Percentiles rank a stretch among this genome's conserved stretches.
phyloP scores from a whole-genome alignment of 768 basidiomycete genomes.

The Boletus subparvulus region DNA sequence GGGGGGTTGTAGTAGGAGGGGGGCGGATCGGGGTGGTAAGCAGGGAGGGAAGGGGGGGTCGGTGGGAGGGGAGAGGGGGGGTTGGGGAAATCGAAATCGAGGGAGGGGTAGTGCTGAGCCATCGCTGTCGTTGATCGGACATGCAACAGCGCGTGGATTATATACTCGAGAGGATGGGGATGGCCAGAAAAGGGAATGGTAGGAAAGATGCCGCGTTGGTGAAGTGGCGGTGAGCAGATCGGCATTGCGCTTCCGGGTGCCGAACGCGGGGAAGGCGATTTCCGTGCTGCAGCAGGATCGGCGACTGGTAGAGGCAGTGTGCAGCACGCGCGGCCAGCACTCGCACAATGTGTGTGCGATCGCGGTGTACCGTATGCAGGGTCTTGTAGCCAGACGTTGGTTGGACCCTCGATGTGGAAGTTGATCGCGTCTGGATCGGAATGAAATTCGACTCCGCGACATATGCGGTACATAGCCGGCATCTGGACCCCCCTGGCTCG shows the following conservation, averaged over 20 bases:
- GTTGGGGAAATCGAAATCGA: constrained; percentile 7
- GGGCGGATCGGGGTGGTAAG: constrained; percentile 12
- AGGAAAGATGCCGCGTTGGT: background rate
- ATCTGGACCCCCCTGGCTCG: background rate
- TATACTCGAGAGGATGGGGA: constrained; percentile 11
- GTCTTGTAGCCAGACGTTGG: background rate
- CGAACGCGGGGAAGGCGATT: background rate
- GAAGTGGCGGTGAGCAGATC: constrained; percentile 18
- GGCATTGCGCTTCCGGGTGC: constrained; percentile 11
- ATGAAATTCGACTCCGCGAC: constrained; percentile 25
- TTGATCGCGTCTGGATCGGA: constrained; percentile 29
- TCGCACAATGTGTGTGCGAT: background rate
- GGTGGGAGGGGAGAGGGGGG: constrained; percentile 1
- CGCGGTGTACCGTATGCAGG: background rate
- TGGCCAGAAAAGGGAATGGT: constrained; percentile 13
- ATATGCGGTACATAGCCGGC: background rate
- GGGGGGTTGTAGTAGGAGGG: constrained; percentile 10
- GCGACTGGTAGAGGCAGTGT: background rate
- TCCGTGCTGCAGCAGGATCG: background rate
- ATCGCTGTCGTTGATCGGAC: constrained; percentile 16
- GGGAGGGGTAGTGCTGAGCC: constrained; percentile 17
- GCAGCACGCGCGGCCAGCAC: background rate
- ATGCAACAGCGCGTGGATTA: constrained; percentile 6
- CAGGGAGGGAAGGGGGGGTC: constrained; percentile 1
- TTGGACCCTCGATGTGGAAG: constrained; percentile 11